These are phyloP conservation scores for Colletotrichum tropicicola DNA, from an alignment of 2,329 filamentous ascomycete species.

Conservation along the genomic window DNA sequence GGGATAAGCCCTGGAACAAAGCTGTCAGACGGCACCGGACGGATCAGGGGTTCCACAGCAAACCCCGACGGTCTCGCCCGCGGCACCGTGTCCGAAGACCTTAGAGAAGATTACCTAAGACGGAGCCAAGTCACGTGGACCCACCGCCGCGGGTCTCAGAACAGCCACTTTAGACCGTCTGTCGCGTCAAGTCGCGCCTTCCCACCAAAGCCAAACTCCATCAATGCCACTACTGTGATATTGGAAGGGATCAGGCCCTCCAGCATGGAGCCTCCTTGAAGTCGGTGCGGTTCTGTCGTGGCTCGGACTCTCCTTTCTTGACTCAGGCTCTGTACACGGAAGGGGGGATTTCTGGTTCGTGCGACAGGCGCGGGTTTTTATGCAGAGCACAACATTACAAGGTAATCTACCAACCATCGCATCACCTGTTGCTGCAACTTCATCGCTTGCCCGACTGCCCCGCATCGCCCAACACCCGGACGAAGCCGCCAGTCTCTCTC, in stretches of 20 bases:
- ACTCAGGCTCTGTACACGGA: background rate
- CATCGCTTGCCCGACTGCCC: background rate
- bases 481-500: too few species aligned
- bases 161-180: slow-evolving; percentile 14
- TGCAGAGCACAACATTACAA: slow-evolving; percentile 10
- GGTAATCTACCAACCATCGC: slow-evolving; percentile 8
- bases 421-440: background rate
- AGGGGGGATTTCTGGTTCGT: background rate
- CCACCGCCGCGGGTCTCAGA: background rate
- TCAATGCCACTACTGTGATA: slow-evolving; percentile 21
- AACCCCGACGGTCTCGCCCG: background rate
- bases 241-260: slow-evolving; percentile 4
- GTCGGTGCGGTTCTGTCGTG: slow-evolving; percentile 5
- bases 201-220: background rate
- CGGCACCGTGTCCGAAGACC: background rate
- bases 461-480: background rate
- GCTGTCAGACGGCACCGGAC: slow-evolving; percentile 3
- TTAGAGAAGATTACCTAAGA: background rate
- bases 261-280: slow-evolving; percentile 29
- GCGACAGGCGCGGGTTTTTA: background rate
- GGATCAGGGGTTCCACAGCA: background rate
- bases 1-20: slow-evolving; percentile 4
- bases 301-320: slow-evolving; percentile 17
- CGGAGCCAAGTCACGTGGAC: background rate
- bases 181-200: slow-evolving; percentile 25